Percentiles rank a stretch among this genome's conserved stretches.
phyloP scores from a whole-genome alignment of 805 yeast species.

The Candida sanyiensis region DNA sequence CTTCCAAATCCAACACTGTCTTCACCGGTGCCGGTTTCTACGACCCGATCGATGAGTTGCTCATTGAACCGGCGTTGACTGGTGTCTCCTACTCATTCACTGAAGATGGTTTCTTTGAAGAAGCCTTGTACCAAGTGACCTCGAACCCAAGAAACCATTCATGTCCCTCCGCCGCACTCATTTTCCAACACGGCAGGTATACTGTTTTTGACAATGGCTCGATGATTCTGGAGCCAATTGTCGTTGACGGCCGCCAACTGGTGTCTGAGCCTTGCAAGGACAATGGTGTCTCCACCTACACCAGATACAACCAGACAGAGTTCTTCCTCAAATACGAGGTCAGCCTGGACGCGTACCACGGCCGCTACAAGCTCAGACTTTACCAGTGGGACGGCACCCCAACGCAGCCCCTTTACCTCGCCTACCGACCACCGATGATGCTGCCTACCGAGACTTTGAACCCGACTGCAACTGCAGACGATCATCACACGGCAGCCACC shows the following conservation, averaged over 20 bases:
- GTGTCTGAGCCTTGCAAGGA: constrained; percentile 82
- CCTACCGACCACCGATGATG: constrained; percentile 94
- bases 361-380: constrained; percentile 69
- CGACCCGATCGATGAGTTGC: constrained; percentile 91
- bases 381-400: constrained; percentile 74
- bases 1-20: constrained; percentile 87
- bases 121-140: constrained; percentile 76
- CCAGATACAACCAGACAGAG: constrained; percentile 67
- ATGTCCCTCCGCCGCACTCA: constrained; percentile 79
- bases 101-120: constrained; percentile 85
- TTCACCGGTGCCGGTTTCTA: constrained; percentile 95
- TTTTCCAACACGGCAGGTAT: constrained; percentile 87
- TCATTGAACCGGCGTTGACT: constrained; percentile 93
- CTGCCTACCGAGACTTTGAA: constrained; percentile 87
- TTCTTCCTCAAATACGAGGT: constrained; percentile 53
- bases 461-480: constrained; percentile 50
- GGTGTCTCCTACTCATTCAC: constrained; percentile 93
- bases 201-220: constrained; percentile 59
- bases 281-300: constrained; percentile 52
- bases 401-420: constrained; percentile 84
- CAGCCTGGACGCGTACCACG: constrained; percentile 71
- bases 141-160: constrained; percentile 68
- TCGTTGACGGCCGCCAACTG: constrained; percentile 89
- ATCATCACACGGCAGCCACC: constrained; percentile 29
- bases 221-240: constrained; percentile 63